Percentiles rank a stretch among this genome's conserved stretches.
Evolutionary conservation across 164 flowering plant species (phyloP).

Genomic region (Chimonanthus praecox): DNA sequence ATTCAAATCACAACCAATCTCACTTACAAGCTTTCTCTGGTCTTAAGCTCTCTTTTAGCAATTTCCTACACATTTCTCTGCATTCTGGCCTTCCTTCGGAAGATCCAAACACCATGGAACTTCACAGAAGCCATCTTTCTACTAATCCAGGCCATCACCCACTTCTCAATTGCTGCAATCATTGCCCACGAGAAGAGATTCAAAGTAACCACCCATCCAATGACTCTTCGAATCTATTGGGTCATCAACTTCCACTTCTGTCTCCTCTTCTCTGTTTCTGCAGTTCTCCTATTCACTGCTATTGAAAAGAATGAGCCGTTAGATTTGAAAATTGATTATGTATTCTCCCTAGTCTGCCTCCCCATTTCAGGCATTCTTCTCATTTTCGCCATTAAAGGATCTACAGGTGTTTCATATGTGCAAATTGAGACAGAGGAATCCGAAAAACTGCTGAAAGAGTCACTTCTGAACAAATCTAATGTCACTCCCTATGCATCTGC

Average conservation of each 20-base stretch:
- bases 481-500: constrained; percentile 64
- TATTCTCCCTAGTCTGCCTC: constrained; percentile 33
- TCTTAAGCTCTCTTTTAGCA: constrained; percentile 38
- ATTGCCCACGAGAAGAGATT: constrained; percentile 74
- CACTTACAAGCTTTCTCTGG: constrained; percentile 53
- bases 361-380: constrained; percentile 47
- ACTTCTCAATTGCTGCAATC: constrained; percentile 35
- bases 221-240: constrained; percentile 71
- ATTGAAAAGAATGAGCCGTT: constrained; percentile 3
- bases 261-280: constrained; percentile 43
- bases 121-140: constrained; percentile 48
- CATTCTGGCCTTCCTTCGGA: constrained; percentile 33
- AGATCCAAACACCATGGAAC: constrained; percentile 34
- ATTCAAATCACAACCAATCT: constrained; percentile 22
- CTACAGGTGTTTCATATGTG: constrained; percentile 41
- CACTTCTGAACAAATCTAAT: constrained; percentile 32
- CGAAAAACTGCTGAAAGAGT: constrained; percentile 28
- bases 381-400: constrained; percentile 45
- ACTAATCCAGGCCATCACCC: constrained; percentile 56
- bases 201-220: constrained; percentile 50
- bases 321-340: constrained; percentile 47
- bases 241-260: constrained; percentile 31
- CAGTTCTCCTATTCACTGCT: constrained; percentile 33
- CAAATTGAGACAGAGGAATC: constrained; percentile 18
- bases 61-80: constrained; percentile 30